These are phyloP conservation scores for Paecilomyces fulvus DNA, from an alignment of 2,329 filamentous ascomycete species.

Conservation along the genomic window DNA sequence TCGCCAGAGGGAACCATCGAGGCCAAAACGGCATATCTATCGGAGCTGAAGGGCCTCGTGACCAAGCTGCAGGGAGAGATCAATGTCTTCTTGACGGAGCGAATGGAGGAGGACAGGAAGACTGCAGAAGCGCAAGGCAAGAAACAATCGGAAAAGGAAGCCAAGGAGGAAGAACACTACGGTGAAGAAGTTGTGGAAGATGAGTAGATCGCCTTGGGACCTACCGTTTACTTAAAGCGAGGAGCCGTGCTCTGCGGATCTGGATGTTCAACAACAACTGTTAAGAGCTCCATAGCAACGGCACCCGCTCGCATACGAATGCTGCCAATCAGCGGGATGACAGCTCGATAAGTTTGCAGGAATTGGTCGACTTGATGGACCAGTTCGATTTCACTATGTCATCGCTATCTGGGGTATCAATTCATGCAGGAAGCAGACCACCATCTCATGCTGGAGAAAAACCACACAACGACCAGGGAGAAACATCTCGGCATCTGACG, in stretches of 20 bases:
- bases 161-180: conserved; percentile 55
- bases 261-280: too few relatives aligned
- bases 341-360: conserved; percentile 24
- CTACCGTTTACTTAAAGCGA: background rate
- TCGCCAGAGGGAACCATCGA: conserved; percentile 14
- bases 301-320: background rate
- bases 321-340: too few relatives aligned
- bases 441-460: background rate
- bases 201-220: conserved; percentile 32
- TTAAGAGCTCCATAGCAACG: background rate
- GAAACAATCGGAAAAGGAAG: conserved; percentile 28
- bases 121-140: conserved; percentile 24
- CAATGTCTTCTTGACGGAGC: conserved; percentile 51
- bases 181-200: conserved; percentile 71
- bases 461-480: background rate
- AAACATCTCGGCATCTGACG: background rate
- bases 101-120: conserved; percentile 54
- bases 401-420: conserved; percentile 4
- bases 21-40: conserved; percentile 47
- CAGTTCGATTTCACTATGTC: background rate
- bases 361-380: conserved; percentile 7
- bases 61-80: conserved; percentile 48
- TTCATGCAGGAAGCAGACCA: background rate
- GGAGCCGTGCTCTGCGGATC: background rate
- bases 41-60: conserved; percentile 41